phyloP scores from a whole-genome alignment of 2,329 filamentous ascomycete genomes.

The Dactylellina parvicollis region DNA sequence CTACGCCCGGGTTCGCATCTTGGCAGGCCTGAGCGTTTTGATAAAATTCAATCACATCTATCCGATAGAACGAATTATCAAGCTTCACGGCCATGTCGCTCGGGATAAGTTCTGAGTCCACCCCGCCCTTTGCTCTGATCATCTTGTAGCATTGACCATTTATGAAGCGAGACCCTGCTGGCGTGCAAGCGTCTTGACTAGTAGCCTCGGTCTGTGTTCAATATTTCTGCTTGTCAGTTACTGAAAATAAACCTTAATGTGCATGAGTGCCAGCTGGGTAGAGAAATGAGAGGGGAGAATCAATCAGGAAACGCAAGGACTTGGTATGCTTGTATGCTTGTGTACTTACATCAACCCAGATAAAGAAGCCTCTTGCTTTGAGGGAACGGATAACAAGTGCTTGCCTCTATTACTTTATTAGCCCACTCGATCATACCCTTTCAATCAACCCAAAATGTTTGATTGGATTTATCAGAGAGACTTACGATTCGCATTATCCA shows the following conservation, averaged over 20 bases:
- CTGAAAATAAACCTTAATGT: neutral
- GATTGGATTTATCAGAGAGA: neutral
- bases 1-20: neutral
- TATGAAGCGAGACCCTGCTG: slow-evolving; percentile 25
- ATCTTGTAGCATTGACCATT: slow-evolving; percentile 21
- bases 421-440: neutral
- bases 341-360: slow-evolving; percentile 23
- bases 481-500: neutral
- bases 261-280: neutral
- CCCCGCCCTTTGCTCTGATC: neutral
- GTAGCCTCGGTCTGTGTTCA: neutral
- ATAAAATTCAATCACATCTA: slow-evolving; percentile 7
- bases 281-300: neutral
- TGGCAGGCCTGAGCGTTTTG: slow-evolving; percentile 7
- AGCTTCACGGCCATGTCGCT: slow-evolving; percentile 5
- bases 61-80: neutral
- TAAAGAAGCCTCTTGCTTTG: slow-evolving; percentile 2
- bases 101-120: neutral
- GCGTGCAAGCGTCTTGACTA: neutral
- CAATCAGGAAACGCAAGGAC: too few species aligned
- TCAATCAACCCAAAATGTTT: too few species aligned
- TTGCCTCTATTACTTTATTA: slow-evolving; percentile 20
- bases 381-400: slow-evolving; percentile 15
- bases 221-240: neutral
- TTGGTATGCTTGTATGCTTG: neutral